phyloP scores from a whole-genome alignment of 2,329 filamentous ascomycete genomes.

The Diaporthe humulicola region DNA sequence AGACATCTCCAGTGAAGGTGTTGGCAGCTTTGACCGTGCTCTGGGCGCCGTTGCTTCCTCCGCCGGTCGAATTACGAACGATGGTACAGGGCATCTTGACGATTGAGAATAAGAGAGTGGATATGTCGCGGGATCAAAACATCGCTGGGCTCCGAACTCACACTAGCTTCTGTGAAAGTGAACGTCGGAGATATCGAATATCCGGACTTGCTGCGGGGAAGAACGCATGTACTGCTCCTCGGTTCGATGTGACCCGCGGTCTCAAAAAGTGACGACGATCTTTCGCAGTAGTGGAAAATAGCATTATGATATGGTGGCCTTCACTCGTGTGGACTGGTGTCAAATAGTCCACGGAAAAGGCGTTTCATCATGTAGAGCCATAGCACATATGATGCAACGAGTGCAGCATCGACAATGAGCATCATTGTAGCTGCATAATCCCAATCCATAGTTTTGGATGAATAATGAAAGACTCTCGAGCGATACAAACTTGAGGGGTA shows the following conservation, averaged over 20 bases:
- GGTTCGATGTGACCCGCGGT: not conserved
- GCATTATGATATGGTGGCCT: not conserved
- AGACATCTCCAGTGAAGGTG: constrained; percentile 36
- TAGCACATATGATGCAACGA: not conserved
- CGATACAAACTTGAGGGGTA: no score
- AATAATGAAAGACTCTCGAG: not conserved
- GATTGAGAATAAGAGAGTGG: not conserved
- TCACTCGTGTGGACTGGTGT: not conserved
- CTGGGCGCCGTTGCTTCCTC: constrained; percentile 11
- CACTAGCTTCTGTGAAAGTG: not conserved
- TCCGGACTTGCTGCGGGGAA: constrained; percentile 27
- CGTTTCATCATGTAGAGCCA: constrained; percentile 10
- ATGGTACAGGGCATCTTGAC: constrained; percentile 33
- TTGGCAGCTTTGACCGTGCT: constrained; percentile 35
- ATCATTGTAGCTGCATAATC: not conserved
- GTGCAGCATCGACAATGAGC: not conserved
- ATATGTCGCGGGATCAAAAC: not conserved
- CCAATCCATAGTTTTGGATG: not conserved
- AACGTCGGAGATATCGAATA: constrained; percentile 5
- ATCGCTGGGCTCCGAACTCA: not conserved
- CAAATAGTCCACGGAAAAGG: not conserved
- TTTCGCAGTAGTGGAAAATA: not conserved
- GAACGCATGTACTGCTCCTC: not conserved
- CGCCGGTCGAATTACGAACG: constrained; percentile 32
- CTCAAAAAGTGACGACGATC: not conserved